Evolutionary conservation across 805 yeast species (phyloP).

Genomic region (Clavispora phyllophila): DNA sequence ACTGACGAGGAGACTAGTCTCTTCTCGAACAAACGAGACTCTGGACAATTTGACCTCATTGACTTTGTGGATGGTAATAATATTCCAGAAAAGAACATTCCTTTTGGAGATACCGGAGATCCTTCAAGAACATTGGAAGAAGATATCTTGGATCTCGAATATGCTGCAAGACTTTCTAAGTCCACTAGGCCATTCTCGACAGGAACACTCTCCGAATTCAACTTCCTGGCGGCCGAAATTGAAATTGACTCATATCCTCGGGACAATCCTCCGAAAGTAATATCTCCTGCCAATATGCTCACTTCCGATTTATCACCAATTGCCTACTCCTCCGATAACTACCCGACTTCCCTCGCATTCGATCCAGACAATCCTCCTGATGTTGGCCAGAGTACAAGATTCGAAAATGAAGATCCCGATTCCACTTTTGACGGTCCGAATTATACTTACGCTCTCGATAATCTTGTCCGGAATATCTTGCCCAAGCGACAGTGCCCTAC

Average conservation of each 20-base stretch:
- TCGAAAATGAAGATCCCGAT: neutral
- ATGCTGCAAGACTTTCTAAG: neutral
- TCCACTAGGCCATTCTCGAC: neutral
- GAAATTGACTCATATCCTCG: neutral
- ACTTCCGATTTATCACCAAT: neutral
- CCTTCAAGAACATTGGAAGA: neutral
- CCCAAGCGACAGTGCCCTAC: neutral
- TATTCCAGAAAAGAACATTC: neutral
- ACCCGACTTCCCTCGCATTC: no score
- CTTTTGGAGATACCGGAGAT: neutral
- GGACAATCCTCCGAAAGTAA: neutral
- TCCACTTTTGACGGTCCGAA: neutral
- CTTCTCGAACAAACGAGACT: neutral
- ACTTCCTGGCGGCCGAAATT: neutral
- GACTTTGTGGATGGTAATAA: neutral
- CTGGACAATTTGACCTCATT: neutral
- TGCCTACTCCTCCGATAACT: neutral
- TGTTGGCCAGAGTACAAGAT: neutral
- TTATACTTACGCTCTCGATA: neutral
- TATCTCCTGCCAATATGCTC: neutral
- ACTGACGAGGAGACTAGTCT: neutral
- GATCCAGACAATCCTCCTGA: no score
- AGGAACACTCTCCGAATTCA: neutral
- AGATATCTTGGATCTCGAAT: neutral
- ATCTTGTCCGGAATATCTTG: neutral